phyloP scores from a whole-genome alignment of 345 rosid genomes.

The Salix koriyanagi region DNA sequence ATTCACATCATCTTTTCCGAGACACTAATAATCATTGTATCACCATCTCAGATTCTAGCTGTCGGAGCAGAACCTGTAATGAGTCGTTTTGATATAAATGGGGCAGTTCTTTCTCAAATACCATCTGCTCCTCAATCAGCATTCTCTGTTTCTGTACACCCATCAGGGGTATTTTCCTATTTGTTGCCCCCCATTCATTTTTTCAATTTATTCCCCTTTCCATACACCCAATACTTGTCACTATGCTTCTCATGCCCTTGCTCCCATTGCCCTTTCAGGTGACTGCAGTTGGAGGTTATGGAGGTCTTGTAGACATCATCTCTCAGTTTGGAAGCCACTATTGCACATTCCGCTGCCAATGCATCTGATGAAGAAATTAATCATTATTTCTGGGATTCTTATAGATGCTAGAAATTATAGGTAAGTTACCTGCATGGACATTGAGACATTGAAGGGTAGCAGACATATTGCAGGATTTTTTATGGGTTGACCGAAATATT shows the following conservation, averaged over 20 bases:
- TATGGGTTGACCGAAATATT: too few species aligned
- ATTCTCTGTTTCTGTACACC: slow-evolving; percentile 72
- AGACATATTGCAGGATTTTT: too few species aligned
- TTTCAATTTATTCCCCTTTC: not conserved
- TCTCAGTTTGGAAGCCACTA: slow-evolving; percentile 93
- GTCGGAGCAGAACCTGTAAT: slow-evolving; percentile 84
- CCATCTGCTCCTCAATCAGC: slow-evolving; percentile 82
- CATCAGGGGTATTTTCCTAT: slow-evolving; percentile 45
- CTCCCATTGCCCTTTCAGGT: slow-evolving; percentile 41
- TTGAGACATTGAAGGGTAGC: not conserved
- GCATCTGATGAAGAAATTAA: not conserved
- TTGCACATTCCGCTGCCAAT: slow-evolving; percentile 69
- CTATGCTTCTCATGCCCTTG: not conserved
- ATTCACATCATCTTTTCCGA: not conserved
- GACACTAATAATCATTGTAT: slow-evolving; percentile 9
- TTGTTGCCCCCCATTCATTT: slow-evolving; percentile 4
- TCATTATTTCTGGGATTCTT: not conserved
- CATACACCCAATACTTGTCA: not conserved
- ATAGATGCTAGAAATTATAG: not conserved
- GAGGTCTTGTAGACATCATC: slow-evolving; percentile 82
- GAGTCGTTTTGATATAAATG: slow-evolving; percentile 68
- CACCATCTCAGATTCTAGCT: slow-evolving; percentile 59
- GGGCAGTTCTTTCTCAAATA: slow-evolving; percentile 64
- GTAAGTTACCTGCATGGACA: not conserved
- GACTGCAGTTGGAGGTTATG: slow-evolving; percentile 81